Evolutionary conservation across 2,329 filamentous ascomycete species (phyloP).

Genomic region (Talaromyces atroroseus): DNA sequence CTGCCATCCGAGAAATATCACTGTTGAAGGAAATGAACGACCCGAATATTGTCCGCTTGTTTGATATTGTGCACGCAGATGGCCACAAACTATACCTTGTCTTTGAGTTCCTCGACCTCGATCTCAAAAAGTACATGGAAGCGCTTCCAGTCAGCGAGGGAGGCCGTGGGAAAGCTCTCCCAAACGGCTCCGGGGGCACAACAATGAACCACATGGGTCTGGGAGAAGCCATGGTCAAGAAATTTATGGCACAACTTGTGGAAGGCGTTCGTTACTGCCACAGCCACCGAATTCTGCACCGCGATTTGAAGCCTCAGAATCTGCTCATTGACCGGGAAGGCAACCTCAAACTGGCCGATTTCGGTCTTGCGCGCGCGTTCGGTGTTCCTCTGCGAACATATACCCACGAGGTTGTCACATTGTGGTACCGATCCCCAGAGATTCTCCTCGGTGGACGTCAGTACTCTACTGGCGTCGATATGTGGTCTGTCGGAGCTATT

Average conservation of each 20-base stretch:
- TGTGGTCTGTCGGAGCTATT: conserved; percentile 93
- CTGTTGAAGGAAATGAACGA: conserved; percentile 92
- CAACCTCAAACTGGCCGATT: conserved; percentile 86
- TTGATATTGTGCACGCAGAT: conserved; percentile 92
- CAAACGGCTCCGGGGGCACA: conserved; percentile 61
- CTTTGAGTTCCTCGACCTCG: conserved; percentile 84
- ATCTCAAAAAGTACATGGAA: conserved; percentile 96
- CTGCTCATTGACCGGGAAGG: conserved; percentile 79
- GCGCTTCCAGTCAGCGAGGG: conserved; percentile 77
- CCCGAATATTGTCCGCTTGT: conserved; percentile 77
- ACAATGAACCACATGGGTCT: conserved; percentile 64
- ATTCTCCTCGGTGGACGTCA: conserved; percentile 85
- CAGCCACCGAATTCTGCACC: conserved; percentile 78
- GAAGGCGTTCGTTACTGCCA: conserved; percentile 84
- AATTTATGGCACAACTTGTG: conserved; percentile 86
- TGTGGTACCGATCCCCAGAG: conserved; percentile 89
- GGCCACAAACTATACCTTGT: conserved; percentile 93
- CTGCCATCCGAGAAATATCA: conserved; percentile 89
- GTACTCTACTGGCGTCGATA: conserved; percentile 90
- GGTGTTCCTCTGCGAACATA: conserved; percentile 87
- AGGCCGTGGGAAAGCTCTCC: conserved; percentile 76
- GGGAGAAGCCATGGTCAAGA: conserved; percentile 76
- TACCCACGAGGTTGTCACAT: conserved; percentile 88
- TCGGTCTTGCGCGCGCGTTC: conserved; percentile 82
- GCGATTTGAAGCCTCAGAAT: conserved; percentile 88